A percentile compares a stretch with the other conserved stretches of the same genome.
phyloP scores from a whole-genome alignment of 257 asterid genomes.

The Nicotiana attenuata region DNA sequence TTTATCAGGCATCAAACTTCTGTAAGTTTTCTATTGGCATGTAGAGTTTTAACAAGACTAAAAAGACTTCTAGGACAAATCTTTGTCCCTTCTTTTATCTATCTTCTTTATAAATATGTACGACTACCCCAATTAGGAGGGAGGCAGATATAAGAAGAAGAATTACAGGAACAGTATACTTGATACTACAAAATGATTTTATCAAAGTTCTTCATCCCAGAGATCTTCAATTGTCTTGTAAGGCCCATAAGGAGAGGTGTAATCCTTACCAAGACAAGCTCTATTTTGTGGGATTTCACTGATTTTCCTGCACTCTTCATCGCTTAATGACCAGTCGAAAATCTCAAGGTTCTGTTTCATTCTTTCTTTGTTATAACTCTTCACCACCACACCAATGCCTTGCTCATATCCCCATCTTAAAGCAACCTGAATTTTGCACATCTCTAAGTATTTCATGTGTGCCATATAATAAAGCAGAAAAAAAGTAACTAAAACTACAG shows the following conservation, averaged over 20 bases:
- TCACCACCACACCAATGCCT: constrained; percentile 49
- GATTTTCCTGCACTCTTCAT: constrained; percentile 38
- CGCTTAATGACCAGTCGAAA: constrained; percentile 50
- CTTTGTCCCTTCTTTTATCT: neutral
- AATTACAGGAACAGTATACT: neutral
- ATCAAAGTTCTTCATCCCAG: constrained; percentile 49
- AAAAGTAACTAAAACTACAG: no score
- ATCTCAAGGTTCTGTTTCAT: constrained; percentile 57
- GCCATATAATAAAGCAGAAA: no score
- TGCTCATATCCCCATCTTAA: constrained; percentile 71
- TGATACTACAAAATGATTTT: neutral
- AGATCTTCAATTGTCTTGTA: constrained; percentile 49
- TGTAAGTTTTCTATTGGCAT: neutral
- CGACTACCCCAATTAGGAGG: neutral
- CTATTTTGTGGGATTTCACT: constrained; percentile 50
- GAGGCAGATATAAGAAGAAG: neutral
- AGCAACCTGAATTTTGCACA: constrained; percentile 38
- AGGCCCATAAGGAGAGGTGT: constrained; percentile 56
- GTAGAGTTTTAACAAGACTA: neutral
- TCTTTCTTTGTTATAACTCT: constrained; percentile 60
- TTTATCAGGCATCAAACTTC: neutral
- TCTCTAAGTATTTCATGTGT: no score
- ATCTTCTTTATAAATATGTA: neutral
- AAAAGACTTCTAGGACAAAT: neutral
- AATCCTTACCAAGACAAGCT: constrained; percentile 48